Base-by-base conservation (phyloP, 2,329 filamentous ascomycete species). In the Torrubiella hemipterigena region DNA sequence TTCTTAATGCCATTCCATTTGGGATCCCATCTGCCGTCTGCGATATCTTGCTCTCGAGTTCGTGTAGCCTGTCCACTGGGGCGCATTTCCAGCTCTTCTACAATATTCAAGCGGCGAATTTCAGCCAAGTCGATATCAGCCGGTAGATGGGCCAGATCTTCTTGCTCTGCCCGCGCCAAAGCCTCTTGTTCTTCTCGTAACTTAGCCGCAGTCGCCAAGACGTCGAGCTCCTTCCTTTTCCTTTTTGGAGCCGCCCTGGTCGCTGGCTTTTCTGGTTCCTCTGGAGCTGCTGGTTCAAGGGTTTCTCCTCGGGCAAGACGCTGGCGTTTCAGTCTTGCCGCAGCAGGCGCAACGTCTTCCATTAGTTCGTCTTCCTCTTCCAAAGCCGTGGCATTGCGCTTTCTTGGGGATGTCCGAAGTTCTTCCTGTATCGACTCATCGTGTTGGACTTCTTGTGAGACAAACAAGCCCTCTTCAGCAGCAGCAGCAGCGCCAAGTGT, bases 1-100 rank as follows among this genome's bases (percentile, higher is more conserved):
- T 98, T 96, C 55, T 85, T 89, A 26, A 89, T 70, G 1, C 89
- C 91, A 49, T 95, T 93, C 91, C 91, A 98, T 23, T 67, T 68
- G 1, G 84, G 76, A 42, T 95, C 73, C 87, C 89, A 95, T 24
- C 83, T 68, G 5, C 67, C 65, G 26, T 63, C 60, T 2, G 57
- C 61, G 27, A 65, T 51, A 14, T 70, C 66, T 34, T 63, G 56
- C n/a, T 77, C 72, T 38, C 45, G 41, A 38, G 42, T 53, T 33
- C 42, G 50, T 18, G 42, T 34, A 3, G 41, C 35, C 33, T 45
- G 38, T 31, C 44, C 46, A 45, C 47, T 42, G 39, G 47, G 34
- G 16, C 63, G 67, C 0, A 95, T 50, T 7, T 80, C 67, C 56
- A 93, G 82, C 39, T 80, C 71, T 47, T 91, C 83, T 2, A 93